Evolutionary conservation across 2,329 filamentous ascomycete species (phyloP).

Genomic region (Dactylella cylindrospora): DNA sequence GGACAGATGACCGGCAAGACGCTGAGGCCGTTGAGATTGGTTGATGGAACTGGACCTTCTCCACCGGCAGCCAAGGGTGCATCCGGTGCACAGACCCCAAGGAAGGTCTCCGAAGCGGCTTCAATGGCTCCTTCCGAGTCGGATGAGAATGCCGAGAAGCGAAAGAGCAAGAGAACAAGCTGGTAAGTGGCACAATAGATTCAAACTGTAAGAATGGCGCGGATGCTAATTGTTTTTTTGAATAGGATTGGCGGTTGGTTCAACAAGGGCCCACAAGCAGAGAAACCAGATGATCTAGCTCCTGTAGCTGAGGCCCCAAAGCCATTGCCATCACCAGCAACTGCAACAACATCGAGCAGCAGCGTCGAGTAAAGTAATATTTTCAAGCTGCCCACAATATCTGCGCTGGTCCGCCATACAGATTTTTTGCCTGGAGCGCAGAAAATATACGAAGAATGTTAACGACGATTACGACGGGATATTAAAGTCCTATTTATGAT

Average conservation of each 20-base stretch:
- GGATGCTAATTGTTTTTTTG: conserved; percentile 6
- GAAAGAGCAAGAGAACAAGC: conserved; percentile 46
- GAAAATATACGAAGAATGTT: too few relatives aligned
- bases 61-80: conserved; percentile 40
- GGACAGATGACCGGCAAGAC: conserved; percentile 64
- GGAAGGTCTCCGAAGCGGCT: conserved; percentile 47
- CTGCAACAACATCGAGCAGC: conserved; percentile 29
- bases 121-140: conserved; percentile 41
- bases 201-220: too few relatives aligned
- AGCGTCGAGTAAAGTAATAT: conserved; percentile 46
- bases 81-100: conserved; percentile 29
- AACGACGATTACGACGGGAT: too few relatives aligned
- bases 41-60: conserved; percentile 75
- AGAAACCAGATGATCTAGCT: not conserved
- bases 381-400: too few relatives aligned
- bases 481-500: too few relatives aligned
- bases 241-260: conserved; percentile 48
- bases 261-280: conserved; percentile 45
- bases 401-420: not conserved
- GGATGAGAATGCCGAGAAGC: conserved; percentile 23
- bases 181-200: conserved; percentile 45
- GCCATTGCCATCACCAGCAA: too few relatives aligned
- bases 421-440: too few relatives aligned
- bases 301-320: conserved; percentile 4
- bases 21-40: conserved; percentile 79